phyloP scores from a whole-genome alignment of 2,329 filamentous ascomycete genomes.

The Diatrype stigma region DNA sequence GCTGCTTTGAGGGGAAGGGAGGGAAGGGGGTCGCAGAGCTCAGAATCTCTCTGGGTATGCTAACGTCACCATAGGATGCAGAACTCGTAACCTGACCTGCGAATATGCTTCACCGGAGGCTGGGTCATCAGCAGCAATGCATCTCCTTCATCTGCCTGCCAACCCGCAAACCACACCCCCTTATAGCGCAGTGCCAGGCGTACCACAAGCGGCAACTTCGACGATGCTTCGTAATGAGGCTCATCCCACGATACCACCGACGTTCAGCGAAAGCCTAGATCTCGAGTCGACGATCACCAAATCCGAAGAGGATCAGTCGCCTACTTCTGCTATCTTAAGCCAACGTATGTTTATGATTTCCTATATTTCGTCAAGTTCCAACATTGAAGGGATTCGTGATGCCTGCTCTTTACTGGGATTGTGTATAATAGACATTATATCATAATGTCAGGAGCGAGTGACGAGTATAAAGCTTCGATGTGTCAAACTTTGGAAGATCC shows the following conservation, averaged over 20 bases:
- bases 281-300: background rate
- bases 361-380: background rate
- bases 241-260: background rate
- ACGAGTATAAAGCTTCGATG: background rate
- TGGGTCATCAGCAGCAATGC: slow-evolving; percentile 38
- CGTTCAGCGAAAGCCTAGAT: background rate
- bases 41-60: background rate
- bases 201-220: background rate
- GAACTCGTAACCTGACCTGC: slow-evolving; percentile 43
- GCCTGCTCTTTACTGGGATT: background rate
- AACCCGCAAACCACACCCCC: slow-evolving; percentile 23
- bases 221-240: slow-evolving; percentile 17
- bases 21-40: background rate
- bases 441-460: too few relatives aligned
- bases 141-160: slow-evolving; percentile 39
- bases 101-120: slow-evolving; percentile 34
- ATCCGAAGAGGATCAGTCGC: background rate
- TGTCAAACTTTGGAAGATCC: background rate
- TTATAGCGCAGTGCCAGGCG: slow-evolving; percentile 2
- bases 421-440: background rate
- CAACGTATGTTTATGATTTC: background rate
- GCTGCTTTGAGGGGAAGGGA: too few relatives aligned
- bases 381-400: background rate
- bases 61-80: slow-evolving; percentile 27
- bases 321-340: background rate